These are phyloP conservation scores for Cladophialophora carrionii DNA, from an alignment of 2,329 filamentous ascomycete genomes.

Conservation along the genomic window DNA sequence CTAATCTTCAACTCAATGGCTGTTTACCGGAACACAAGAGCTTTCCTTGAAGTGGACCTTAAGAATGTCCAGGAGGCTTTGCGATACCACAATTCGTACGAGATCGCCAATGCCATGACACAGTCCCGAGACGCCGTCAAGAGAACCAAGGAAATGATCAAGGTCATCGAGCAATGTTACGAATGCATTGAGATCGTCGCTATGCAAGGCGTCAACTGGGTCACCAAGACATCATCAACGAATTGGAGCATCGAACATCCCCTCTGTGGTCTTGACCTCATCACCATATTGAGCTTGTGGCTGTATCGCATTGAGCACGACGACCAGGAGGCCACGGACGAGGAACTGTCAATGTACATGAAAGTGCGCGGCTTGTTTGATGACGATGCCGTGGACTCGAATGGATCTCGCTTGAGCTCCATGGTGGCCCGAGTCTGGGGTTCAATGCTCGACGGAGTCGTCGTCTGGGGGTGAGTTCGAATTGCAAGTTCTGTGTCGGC, in stretches of 20 bases:
- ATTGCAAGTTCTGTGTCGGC: background rate
- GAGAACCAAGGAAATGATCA: slow-evolving; percentile 95
- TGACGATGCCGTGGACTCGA: slow-evolving; percentile 82
- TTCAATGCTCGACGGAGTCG: slow-evolving; percentile 96
- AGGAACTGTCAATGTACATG: slow-evolving; percentile 86
- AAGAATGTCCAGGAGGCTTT: slow-evolving; percentile 95
- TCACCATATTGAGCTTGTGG: slow-evolving; percentile 97
- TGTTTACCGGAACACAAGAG: slow-evolving; percentile 90
- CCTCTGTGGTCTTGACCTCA: slow-evolving; percentile 91
- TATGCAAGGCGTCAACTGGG: slow-evolving; percentile 92
- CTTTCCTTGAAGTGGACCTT: slow-evolving; percentile 89
- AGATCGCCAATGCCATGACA: slow-evolving; percentile 96
- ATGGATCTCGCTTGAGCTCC: slow-evolving; percentile 85
- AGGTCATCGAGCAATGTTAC: slow-evolving; percentile 96
- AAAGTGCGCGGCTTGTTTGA: slow-evolving; percentile 63
- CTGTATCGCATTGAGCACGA: slow-evolving; percentile 99
- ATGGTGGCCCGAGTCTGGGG: slow-evolving; percentile 95
- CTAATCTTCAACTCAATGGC: slow-evolving; percentile 98
- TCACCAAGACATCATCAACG: slow-evolving; percentile 93
- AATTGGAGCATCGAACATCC: slow-evolving; percentile 99
- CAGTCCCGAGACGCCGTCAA: slow-evolving; percentile 91
- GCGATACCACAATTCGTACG: slow-evolving; percentile 94
- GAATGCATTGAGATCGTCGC: slow-evolving; percentile 97
- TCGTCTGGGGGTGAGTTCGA: slow-evolving; percentile 93
- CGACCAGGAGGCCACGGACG: slow-evolving; percentile 83